Evolutionary conservation across 1,284 basidiomycete species (phyloP), one percentile per base, ranked within the genome.

Genomic region (Ceratobasidium sp.): DNA sequence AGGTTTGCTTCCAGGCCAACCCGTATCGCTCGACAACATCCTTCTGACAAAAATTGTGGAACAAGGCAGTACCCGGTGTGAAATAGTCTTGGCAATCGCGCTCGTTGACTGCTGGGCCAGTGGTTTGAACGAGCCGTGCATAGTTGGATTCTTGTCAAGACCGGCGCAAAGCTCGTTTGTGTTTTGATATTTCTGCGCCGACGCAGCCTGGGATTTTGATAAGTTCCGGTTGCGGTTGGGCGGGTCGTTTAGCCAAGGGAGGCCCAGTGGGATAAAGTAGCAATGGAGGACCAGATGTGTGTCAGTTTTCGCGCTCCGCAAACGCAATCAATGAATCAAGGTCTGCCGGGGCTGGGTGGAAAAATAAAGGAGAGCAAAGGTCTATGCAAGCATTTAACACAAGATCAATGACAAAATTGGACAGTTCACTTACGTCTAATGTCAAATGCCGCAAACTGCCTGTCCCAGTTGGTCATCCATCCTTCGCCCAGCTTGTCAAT

Each of bases 121-220:
- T 53, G 50, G 22, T 31, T 20, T 53, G 50, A 12, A 53, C 27
- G 6, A 53, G n/a, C 7, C 50, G 22, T 6, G 50, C 50, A 20
- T 53, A 53, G 22, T 32, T 53, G 25, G 22, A 4, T 25, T 53
- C 25, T 31, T 53, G 5, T 20, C 27, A 27, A 7, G 50, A 53
- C 5, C 50, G 50, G 12, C 50, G 50, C 10, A 25, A 53, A 12
- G 50, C n/a, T 6, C 50, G 50, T 32, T 53, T 53, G 29, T 53
- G 50, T 25, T 53, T 53, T 6, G 50, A 53, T 27, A 53, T 53
- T 31, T 32, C 50, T 7, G 50, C 50, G n/a, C 50, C 50, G 10
- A 53, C 50, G 50, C 50, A 53, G n/a, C 50, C 50, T 10, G 50
- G 50, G 29, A 53, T 53, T 31, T 53, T 25, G 29, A 53, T 53